A percentile compares a stretch with the other conserved stretches of the same genome.
phyloP scores from a whole-genome alignment of 257 asterid genomes.

The Echium plantagineum region DNA sequence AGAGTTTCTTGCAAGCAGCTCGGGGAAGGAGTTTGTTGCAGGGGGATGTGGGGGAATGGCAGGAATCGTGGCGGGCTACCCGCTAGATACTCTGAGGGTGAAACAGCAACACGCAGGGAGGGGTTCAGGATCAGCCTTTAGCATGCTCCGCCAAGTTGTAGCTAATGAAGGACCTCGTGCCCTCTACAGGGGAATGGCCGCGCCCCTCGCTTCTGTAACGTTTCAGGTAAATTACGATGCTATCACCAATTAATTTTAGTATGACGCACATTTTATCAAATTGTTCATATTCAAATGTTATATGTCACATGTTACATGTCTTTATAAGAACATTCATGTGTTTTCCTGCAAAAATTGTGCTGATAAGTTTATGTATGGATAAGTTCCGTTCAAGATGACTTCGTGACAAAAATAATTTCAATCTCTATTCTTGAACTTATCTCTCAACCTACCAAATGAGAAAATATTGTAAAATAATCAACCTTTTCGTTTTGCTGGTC shows the following conservation, averaged over 20 bases:
- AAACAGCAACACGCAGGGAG: slow-evolving; percentile 47
- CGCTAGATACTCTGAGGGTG: slow-evolving; percentile 69
- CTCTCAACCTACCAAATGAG: background rate
- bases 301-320: no score
- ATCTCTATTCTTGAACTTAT: background rate
- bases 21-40: slow-evolving; percentile 76
- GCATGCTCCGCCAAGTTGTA: slow-evolving; percentile 35
- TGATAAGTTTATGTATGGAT: no score
- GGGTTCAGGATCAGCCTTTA: slow-evolving; percentile 31
- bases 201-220: slow-evolving; percentile 66
- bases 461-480: background rate
- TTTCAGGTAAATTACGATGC: no score
- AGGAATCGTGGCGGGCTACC: slow-evolving; percentile 71
- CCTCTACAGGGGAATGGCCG: slow-evolving; percentile 75
- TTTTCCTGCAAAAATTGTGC: no score
- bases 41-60: slow-evolving; percentile 79
- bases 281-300: no score
- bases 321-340: no score
- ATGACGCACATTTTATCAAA: no score
- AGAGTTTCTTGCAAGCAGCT: slow-evolving; percentile 63
- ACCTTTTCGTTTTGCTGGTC: no score
- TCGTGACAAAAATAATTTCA: background rate
- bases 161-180: slow-evolving; percentile 46
- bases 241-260: no score
- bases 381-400: background rate